phyloP scores from a whole-genome alignment of 1,139 yeast species.

The Blastobotrys buckinghamii region DNA sequence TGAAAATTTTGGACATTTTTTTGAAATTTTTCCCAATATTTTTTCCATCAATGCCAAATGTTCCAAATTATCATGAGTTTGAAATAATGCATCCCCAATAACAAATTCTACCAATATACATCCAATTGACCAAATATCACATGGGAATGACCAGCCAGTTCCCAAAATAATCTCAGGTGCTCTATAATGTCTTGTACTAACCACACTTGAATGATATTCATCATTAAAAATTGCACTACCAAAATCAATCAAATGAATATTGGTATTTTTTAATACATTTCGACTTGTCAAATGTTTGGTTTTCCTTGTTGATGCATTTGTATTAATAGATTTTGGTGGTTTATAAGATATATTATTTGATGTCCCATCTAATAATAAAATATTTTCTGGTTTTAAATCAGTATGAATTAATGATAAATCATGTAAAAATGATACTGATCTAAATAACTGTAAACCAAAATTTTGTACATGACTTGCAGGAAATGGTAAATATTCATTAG shows the following conservation, averaged over 20 bases:
- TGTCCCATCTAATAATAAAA: conserved; percentile 46
- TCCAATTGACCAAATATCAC: conserved; percentile 97
- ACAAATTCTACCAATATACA: conserved; percentile 87
- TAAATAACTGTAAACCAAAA: conserved; percentile 75
- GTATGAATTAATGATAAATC: conserved; percentile 89
- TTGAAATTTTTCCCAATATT: conserved; percentile 41
- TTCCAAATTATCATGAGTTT: conserved; percentile 90
- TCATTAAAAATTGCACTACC: conserved; percentile 93
- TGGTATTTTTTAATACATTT: conserved; percentile 63
- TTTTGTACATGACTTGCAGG: conserved; percentile 83
- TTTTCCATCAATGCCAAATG: conserved; percentile 94
- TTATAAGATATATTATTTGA: conserved; percentile 13
- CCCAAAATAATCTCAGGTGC: conserved; percentile 97
- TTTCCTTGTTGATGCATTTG: neutral
- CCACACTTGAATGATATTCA: conserved; percentile 89
- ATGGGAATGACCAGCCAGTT: conserved; percentile 87
- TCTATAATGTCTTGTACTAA: conserved; percentile 87
- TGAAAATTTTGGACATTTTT: conserved; percentile 19
- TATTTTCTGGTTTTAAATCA: conserved; percentile 92
- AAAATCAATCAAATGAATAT: conserved; percentile 87
- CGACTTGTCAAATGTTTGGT: no score
- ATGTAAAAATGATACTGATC: conserved; percentile 85
- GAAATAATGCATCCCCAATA: conserved; percentile 93
- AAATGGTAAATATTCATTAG: conserved; percentile 58
- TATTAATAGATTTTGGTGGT: neutral